Base-by-base conservation (phyloP, 2,329 filamentous ascomycete genomes). In the Bimuria novae-zelandiae region DNA sequence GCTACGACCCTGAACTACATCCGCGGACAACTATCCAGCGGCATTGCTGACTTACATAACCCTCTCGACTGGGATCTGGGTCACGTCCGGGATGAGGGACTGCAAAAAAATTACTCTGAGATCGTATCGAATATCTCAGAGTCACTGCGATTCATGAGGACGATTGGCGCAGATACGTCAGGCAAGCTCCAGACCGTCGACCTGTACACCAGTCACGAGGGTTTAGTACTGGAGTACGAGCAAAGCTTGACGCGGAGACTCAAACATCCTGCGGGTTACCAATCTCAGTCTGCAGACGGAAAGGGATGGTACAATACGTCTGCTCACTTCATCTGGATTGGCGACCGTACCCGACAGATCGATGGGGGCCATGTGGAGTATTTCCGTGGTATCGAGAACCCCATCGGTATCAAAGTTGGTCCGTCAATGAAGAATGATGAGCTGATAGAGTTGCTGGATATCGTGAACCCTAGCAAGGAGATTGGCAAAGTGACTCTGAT, bases 321-420 rank as follows among this genome's bases (percentile, higher is more conserved):
- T 4, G 90, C 91, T 0, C 94, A 99, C 73, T 97, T 99, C 79
- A 83, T 99, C 72, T 99, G 94, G 94, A 95, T 99, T 65, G 94
- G 94, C 49, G 94, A 99, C 75, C 89, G 94, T 60, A 99, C 94
- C 1, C 86, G 94, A 41, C 93, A 97, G 76, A 85, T 97, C 40
- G 89, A 94, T 70, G 90, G 93, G 64, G 93, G 89, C 0, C 94
- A 99, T 75, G 89, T 99, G 57, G 94, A 99, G 76, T 99, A 95
- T 81, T 96, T 97, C 83, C 89, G 94, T 40, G 94, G 94, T 53
- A 89, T 99, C 61, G 88, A 90, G 66, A 99, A 99, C 77, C 94
- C 94, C 0, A 90, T 99, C 63, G 94, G 94, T 56, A 88, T 99
- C 76, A 99, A 99, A 75, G 89, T 99, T 52, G 94, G 94, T 0